Evolutionary conservation across 768 basidiomycete species (phyloP).

Genomic region (Trametes sanguinea): DNA sequence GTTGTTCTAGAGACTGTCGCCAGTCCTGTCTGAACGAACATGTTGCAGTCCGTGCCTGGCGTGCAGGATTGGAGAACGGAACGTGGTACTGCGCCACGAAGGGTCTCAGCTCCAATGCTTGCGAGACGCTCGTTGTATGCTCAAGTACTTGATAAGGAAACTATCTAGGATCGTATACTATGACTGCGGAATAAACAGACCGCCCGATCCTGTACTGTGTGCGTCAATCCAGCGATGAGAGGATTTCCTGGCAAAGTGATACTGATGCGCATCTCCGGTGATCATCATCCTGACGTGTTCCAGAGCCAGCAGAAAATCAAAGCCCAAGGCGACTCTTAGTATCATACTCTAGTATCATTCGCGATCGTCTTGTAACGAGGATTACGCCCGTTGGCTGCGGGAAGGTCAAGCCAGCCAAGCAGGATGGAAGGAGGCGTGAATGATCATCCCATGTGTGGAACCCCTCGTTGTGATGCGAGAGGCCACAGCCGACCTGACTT

Average conservation of each 20-base stretch:
- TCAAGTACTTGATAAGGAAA: constrained; percentile 13
- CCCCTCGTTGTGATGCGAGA: constrained; percentile 8
- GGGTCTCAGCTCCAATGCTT: not conserved
- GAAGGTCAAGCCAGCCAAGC: not conserved
- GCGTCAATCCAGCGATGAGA: too few relatives aligned
- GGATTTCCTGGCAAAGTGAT: too few relatives aligned
- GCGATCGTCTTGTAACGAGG: too few relatives aligned
- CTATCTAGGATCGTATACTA: not conserved
- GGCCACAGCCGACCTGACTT: not conserved
- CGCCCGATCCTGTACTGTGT: too few relatives aligned
- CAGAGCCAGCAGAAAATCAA: too few relatives aligned
- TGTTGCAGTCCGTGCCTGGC: not conserved
- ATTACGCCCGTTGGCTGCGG: not conserved
- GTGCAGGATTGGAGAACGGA: not conserved
- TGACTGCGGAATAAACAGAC: not conserved
- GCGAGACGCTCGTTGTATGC: not conserved
- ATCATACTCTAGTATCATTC: too few relatives aligned
- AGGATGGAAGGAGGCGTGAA: not conserved
- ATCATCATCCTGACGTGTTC: too few relatives aligned
- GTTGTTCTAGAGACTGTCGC: not conserved
- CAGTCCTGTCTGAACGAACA: not conserved
- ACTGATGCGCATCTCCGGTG: too few relatives aligned
- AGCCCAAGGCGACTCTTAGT: too few relatives aligned
- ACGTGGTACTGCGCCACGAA: constrained; percentile 9
- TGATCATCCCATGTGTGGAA: not conserved